Base-by-base conservation (phyloP, 2,329 filamentous ascomycete species). In the Phaeomoniella chlamydospora region DNA sequence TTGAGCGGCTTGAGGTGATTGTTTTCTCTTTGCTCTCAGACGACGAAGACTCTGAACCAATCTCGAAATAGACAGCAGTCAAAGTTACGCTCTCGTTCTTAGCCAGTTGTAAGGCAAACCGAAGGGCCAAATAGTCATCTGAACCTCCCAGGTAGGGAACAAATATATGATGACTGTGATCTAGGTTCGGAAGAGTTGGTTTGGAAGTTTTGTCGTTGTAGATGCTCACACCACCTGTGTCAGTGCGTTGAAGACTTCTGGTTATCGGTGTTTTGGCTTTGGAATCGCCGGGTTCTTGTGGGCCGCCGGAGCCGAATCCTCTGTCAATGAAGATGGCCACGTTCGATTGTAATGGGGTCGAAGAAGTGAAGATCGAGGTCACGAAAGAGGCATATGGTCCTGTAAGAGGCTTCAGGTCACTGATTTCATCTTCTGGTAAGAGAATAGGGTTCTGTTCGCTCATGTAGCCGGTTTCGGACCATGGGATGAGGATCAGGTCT, bases 71-170 rank as follows among this genome's bases (percentile, higher is more conserved):
- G 1, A 80, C 64, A 18, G 94, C 70, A 0, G 82, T 88, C 0
- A 77, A 83, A 0, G 83, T 87, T 16, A 94, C 74, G 31, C 81
- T 73, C 3, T 74, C 69, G 48, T 86, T 90, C 52, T 79, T 76
- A 1, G 79, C 83, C 1, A 98, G 68, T 50, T 94, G 88, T 3
- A 96, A 66, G 3, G 88, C 80, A 15, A 96, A 72, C 1, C 77
- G 68, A 1, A 96, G 67, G 0, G 86, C 87, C 3, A 79, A 73
- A 5, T 75, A 72, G 49, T 94, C 88, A 50, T 98, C 90, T 1
- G 67, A 61, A 5, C 83, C 83, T 13, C 88, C 87, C 40, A 94
- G 77, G 58, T 85, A 96, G 0, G 87, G 80, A 37, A 93, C 66
- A 53, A 93, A 87, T 44, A 96, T 70, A 52, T 88, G 85, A 51